Evolutionary conservation across 192 early-diverging fungal genomes (phyloP).

Genomic region (Coemansia sp.): DNA sequence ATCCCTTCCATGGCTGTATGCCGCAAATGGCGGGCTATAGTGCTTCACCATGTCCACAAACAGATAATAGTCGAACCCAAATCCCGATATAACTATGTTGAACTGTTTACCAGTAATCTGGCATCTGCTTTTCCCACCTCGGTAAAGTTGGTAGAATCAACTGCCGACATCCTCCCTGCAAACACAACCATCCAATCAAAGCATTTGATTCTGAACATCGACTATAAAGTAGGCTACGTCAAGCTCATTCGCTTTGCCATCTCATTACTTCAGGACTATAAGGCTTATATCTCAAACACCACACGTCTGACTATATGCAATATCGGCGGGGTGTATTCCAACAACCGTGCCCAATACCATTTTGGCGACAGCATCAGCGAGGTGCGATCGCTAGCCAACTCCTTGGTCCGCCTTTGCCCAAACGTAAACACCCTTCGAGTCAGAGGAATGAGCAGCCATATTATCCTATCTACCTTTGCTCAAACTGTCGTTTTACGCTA

Average conservation of each 20-base stretch:
- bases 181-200: not conserved
- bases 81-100: not conserved
- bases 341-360: not conserved
- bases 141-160: not conserved
- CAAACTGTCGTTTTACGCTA: not conserved
- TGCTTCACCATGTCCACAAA: not conserved
- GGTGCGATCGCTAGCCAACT: not conserved
- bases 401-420: not conserved
- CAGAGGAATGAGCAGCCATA: not conserved
- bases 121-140: not conserved
- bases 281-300: not conserved
- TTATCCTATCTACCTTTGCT: not conserved
- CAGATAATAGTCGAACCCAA: not conserved
- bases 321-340: not conserved
- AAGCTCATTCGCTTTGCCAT: not conserved
- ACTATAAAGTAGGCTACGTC: not conserved
- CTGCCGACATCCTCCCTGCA: not conserved
- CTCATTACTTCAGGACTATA: not conserved
- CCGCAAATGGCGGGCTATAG: not conserved
- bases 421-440: not conserved
- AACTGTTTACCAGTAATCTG: not conserved
- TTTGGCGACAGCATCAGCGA: not conserved
- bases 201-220: not conserved
- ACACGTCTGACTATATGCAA: not conserved
- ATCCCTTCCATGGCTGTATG: slow-evolving; percentile 6